Evolutionary conservation across 2,329 filamentous ascomycete species (phyloP).

Genomic region (Phialemonium atrogriseum): DNA sequence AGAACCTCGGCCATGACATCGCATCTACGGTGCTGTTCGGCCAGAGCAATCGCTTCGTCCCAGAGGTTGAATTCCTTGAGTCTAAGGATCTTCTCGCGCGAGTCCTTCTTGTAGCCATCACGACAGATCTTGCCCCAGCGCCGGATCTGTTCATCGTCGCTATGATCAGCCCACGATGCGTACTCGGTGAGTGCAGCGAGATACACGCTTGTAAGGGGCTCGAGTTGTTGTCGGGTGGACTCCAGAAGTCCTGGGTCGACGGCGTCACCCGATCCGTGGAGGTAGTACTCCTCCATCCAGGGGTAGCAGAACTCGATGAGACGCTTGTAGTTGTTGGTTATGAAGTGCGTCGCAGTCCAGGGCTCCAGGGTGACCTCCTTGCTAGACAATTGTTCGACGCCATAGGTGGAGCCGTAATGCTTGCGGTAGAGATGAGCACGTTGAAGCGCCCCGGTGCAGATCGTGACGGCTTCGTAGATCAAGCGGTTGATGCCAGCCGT

Average conservation of each 20-base stretch:
- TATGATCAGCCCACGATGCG: slow-evolving; percentile 39
- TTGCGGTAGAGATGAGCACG: slow-evolving; percentile 63
- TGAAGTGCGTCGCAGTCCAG: slow-evolving; percentile 69
- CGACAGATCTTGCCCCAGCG: slow-evolving; percentile 36
- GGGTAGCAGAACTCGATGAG: slow-evolving; percentile 49
- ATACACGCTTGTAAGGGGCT: slow-evolving; percentile 45
- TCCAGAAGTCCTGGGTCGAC: slow-evolving; percentile 33
- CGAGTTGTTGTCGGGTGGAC: slow-evolving; percentile 38
- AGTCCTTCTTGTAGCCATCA: slow-evolving; percentile 40
- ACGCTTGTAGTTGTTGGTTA: slow-evolving; percentile 54
- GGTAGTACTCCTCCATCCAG: slow-evolving; percentile 42
- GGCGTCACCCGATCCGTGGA: slow-evolving; percentile 10
- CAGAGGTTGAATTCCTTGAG: slow-evolving; percentile 48
- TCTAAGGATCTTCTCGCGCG: slow-evolving; percentile 42
- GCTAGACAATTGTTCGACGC: slow-evolving; percentile 55
- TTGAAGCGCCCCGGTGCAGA: slow-evolving; percentile 62
- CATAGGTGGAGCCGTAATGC: slow-evolving; percentile 62
- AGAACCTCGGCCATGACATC: slow-evolving; percentile 48
- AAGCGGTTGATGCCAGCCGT: slow-evolving; percentile 44
- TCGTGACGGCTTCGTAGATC: slow-evolving; percentile 58
- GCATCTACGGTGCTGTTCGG: slow-evolving; percentile 48
- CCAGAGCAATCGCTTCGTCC: slow-evolving; percentile 49
- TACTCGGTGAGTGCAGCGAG: slow-evolving; percentile 46
- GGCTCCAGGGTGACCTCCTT: slow-evolving; percentile 67
- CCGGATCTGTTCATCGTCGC: slow-evolving; percentile 32